Evolutionary conservation across 1,284 basidiomycete species (phyloP).

Genomic region (Takashimella koratensis): DNA sequence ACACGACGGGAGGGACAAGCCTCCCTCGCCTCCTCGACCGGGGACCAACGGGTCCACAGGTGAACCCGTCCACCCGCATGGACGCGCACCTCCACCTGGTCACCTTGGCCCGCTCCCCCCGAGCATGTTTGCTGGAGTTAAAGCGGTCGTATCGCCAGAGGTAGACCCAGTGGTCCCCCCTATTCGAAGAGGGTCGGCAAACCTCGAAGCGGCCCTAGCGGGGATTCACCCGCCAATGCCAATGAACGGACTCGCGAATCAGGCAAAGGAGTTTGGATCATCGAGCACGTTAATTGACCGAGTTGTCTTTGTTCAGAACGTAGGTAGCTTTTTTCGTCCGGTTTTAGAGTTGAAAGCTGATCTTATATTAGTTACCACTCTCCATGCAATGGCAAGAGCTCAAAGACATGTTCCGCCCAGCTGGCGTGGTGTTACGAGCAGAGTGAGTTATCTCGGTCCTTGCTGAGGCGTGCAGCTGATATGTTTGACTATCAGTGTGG

Average conservation of each 20-base stretch:
- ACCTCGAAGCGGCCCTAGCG: neutral
- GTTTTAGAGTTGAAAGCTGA: conserved; percentile 3
- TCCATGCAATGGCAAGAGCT: conserved; percentile 97
- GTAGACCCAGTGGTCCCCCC: neutral
- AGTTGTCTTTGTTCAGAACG: conserved; percentile 67
- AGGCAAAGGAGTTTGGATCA: conserved; percentile 36
- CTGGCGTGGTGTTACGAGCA: conserved; percentile 79
- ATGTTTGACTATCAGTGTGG: conserved; percentile 55
- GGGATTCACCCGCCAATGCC: conserved; percentile 9
- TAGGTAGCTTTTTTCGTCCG: conserved; percentile 35
- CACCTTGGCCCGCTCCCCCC: conserved; percentile 26
- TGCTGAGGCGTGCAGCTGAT: too few relatives aligned
- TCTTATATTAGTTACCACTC: conserved; percentile 82
- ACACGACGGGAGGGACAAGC: neutral
- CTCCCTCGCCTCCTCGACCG: neutral
- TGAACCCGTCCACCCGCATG: neutral
- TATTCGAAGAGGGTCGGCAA: neutral
- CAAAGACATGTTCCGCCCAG: conserved; percentile 85
- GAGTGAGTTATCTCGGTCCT: conserved; percentile 51
- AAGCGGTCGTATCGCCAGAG: conserved; percentile 13
- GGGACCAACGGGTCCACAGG: neutral
- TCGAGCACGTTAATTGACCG: conserved; percentile 41
- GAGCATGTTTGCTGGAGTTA: conserved; percentile 19
- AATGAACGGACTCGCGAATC: conserved; percentile 34
- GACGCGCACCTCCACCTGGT: conserved; percentile 23